Evolutionary conservation across 768 basidiomycete genomes (phyloP).

Genomic region (Pholiota molesta): DNA sequence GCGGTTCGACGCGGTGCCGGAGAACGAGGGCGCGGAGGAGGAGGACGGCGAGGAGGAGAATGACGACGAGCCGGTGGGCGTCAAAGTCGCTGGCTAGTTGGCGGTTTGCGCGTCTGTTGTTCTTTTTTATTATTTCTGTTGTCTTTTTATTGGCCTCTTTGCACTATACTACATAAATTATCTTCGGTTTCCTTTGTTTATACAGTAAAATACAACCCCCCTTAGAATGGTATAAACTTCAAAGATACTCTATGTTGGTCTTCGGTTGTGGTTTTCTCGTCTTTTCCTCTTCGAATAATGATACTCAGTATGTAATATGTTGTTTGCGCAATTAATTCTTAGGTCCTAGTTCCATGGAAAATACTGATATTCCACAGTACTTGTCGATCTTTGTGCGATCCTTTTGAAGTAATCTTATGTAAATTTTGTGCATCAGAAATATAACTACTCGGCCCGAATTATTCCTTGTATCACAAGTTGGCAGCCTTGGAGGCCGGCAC

Average conservation of each 20-base stretch:
- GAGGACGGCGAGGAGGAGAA: constrained; percentile 31
- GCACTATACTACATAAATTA: neutral
- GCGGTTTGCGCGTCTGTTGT: neutral
- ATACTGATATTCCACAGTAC: neutral
- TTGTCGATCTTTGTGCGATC: neutral
- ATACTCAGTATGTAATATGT: too few relatives aligned
- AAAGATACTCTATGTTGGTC: too few relatives aligned
- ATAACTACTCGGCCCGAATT: neutral
- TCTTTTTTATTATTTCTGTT: neutral
- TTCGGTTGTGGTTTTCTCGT: too few relatives aligned
- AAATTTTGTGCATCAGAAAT: too few relatives aligned
- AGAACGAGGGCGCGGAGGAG: constrained; percentile 31
- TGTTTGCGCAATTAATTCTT: neutral
- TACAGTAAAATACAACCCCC: too few relatives aligned
- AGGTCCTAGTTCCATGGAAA: too few relatives aligned
- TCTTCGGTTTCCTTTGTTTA: neutral
- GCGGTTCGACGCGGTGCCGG: constrained; percentile 24
- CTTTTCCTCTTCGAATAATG: too few relatives aligned
- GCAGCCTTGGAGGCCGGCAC: constrained; percentile 33
- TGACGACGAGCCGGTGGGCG: constrained; percentile 30
- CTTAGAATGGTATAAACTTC: too few relatives aligned
- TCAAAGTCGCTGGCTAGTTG: constrained; percentile 37
- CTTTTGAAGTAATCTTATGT: too few relatives aligned
- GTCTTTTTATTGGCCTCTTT: neutral
- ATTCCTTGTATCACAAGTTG: constrained; percentile 12